These are phyloP conservation scores for Sherardia arvensis DNA, from an alignment of 257 asterid species.

Conservation along the genomic window DNA sequence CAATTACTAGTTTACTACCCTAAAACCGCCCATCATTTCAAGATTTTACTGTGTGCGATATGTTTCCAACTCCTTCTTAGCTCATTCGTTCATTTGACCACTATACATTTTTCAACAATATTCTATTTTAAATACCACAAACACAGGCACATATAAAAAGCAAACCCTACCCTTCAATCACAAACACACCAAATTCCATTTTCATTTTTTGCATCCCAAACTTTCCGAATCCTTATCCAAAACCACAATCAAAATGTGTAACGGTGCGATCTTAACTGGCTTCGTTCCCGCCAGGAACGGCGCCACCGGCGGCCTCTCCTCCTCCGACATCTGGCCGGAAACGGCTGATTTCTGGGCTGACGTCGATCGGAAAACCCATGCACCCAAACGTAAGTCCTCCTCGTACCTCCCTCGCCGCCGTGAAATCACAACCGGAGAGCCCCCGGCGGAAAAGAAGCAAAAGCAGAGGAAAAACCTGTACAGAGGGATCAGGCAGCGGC, in stretches of 20 bases:
- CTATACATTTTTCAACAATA: too few relatives aligned
- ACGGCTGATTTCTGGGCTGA: constrained; percentile 47
- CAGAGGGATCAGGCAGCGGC: constrained; percentile 85
- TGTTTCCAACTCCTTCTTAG: background rate
- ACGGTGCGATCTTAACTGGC: constrained; percentile 63
- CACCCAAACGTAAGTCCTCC: constrained; percentile 28
- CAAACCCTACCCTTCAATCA: background rate
- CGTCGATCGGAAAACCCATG: constrained; percentile 1
- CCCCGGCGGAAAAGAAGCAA: background rate
- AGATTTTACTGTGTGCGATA: background rate
- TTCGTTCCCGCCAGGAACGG: constrained; percentile 29
- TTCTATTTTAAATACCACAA: background rate
- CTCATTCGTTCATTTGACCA: background rate
- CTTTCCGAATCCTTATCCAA: background rate
- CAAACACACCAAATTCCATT: background rate
- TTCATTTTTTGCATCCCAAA: background rate
- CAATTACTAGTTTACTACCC: background rate
- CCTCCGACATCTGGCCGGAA: constrained; percentile 31
- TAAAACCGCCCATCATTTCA: constrained; percentile 1
- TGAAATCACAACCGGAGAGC: background rate
- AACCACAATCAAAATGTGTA: constrained; percentile 46
- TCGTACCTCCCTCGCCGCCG: constrained; percentile 3
- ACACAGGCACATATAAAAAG: constrained; percentile 6
- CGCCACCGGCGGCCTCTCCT: constrained; percentile 33
- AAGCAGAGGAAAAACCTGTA: constrained; percentile 63